Conservation (phyloP, 129 eudicot genomes). For the Tanacetum coccineum region DNA sequence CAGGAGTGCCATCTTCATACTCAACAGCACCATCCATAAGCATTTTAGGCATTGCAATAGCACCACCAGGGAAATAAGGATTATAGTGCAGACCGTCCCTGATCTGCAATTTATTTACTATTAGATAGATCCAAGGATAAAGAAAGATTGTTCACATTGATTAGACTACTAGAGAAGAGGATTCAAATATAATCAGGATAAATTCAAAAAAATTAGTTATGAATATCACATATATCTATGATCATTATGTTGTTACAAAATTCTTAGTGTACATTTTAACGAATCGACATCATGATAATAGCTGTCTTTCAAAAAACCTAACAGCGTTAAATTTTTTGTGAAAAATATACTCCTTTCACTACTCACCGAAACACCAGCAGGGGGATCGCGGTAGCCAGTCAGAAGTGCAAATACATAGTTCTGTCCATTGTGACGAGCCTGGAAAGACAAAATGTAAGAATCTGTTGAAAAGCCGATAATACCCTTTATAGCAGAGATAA, state of each 20-base stretch:
- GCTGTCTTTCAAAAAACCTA: too few species aligned
- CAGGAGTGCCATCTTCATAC: conserved; percentile 93
- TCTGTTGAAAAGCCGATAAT: not conserved
- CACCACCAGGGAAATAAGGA: conserved; percentile 93
- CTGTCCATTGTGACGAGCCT: conserved; percentile 95
- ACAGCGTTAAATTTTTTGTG: too few species aligned
- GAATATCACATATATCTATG: not conserved
- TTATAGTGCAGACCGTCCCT: conserved; percentile 87
- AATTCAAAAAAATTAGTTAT: not conserved
- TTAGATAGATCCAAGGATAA: not conserved
- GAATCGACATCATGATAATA: not conserved
- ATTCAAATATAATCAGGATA: not conserved
- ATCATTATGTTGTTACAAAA: not conserved
- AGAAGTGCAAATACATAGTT: conserved; percentile 77
- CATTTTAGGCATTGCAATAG: conserved; percentile 97
- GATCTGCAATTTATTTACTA: conserved; percentile 39
- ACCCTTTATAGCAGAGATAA: not conserved
- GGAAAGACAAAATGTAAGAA: conserved; percentile 11
- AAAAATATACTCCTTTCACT: not conserved
- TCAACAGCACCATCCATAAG: conserved; percentile 90
- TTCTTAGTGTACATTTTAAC: not conserved
- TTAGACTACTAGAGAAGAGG: not conserved
- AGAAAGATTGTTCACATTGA: not conserved
- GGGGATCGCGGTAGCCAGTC: conserved; percentile 89
- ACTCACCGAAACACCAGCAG: conserved; percentile 81